phyloP scores from a whole-genome alignment of 495 filamentous ascomycete species.

The Tuber microsphaerosporum region DNA sequence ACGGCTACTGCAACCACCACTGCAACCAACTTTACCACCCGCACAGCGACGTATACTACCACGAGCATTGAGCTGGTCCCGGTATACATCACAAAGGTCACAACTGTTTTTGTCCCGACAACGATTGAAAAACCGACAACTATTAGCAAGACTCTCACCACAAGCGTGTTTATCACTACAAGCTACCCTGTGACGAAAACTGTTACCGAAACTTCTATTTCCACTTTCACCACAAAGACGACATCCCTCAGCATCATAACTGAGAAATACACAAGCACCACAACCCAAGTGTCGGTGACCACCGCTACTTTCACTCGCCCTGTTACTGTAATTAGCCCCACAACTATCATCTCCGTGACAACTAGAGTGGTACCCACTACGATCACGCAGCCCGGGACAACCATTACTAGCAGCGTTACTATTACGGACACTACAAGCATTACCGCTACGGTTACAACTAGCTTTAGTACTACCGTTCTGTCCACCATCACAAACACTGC shows the following conservation, averaged over 20 bases:
- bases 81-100: constrained; percentile 5
- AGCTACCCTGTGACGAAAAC: constrained; percentile 17
- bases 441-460: constrained; percentile 10
- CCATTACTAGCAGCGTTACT: constrained; percentile 2
- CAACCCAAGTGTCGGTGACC: background rate
- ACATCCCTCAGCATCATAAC: background rate
- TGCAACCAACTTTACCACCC: constrained; percentile 6
- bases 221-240: constrained; percentile 2
- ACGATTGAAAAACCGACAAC: constrained; percentile 19
- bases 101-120: constrained; percentile 21
- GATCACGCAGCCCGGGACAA: constrained; percentile 4
- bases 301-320: background rate
- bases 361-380: constrained; percentile 9
- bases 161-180: constrained; percentile 19
- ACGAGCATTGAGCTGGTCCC: constrained; percentile 8
- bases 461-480: constrained; percentile 20
- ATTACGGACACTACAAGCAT: background rate
- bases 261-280: background rate
- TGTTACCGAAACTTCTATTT: background rate
- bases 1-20: constrained; percentile 13
- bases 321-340: background rate
- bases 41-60: constrained; percentile 18
- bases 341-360: constrained; percentile 5
- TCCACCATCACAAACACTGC: constrained; percentile 11
- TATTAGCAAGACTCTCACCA: constrained; percentile 11